Evolutionary conservation across 1,139 yeast genomes (phyloP).

Genomic region (Debaryomyces psychrophilus): DNA sequence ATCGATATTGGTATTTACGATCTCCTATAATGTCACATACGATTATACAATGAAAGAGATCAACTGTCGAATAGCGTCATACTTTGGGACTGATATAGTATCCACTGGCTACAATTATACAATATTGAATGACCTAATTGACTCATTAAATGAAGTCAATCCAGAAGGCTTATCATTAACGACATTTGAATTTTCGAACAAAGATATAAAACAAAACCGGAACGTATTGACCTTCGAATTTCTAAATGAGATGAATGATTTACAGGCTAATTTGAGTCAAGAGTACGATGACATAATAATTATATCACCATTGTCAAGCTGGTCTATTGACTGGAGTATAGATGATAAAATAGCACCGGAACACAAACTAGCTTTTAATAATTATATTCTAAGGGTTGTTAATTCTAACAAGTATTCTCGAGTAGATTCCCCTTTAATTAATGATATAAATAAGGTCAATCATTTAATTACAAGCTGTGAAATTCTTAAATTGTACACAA

Average conservation of each 20-base stretch:
- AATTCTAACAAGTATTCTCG: conserved; percentile 29
- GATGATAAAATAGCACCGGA: not conserved
- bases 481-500: conserved; percentile 38
- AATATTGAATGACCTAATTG: not conserved
- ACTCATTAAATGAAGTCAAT: not conserved
- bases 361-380: conserved; percentile 16
- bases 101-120: not conserved
- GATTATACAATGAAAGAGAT: conserved; percentile 25
- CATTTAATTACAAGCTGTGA: conserved; percentile 54
- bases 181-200: conserved; percentile 1
- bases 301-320: conserved; percentile 27
- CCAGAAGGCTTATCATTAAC: conserved; percentile 1
- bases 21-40: conserved; percentile 45
- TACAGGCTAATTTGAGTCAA: conserved; percentile 9
- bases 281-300: conserved; percentile 13
- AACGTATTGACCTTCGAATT: conserved; percentile 24
- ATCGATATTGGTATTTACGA: conserved; percentile 47
- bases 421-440: conserved; percentile 34
- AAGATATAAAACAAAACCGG: conserved; percentile 7
- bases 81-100: not conserved
- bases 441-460: conserved; percentile 49
- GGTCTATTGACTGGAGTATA: conserved; percentile 18
- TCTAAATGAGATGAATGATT: conserved; percentile 17
- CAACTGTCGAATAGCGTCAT: conserved; percentile 15
- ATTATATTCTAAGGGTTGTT: conserved; percentile 26